These are phyloP conservation scores for Cladosporium sp. DNA, from an alignment of 2,329 filamentous ascomycete genomes.

Conservation along the genomic window DNA sequence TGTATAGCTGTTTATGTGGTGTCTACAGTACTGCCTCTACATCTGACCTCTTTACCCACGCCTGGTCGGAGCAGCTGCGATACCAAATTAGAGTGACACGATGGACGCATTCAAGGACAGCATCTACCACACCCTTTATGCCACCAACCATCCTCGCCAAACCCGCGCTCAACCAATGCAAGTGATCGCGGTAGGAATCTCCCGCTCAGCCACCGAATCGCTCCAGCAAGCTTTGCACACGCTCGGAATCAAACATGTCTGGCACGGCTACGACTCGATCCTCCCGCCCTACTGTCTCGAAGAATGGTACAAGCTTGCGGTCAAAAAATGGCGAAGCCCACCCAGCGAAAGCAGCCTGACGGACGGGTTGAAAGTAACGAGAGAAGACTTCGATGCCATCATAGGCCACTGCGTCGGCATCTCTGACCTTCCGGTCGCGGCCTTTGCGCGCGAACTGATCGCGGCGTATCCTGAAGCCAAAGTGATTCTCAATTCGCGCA, in stretches of 20 bases:
- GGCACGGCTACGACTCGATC: constrained; percentile 24
- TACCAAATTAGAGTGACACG: background rate
- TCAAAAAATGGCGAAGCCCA: constrained; percentile 25
- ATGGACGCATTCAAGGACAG: constrained; percentile 2
- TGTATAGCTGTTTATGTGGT: background rate
- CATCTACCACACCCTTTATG: constrained; percentile 11
- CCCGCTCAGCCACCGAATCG: constrained; percentile 22
- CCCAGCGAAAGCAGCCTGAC: background rate
- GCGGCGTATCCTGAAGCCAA: constrained; percentile 66
- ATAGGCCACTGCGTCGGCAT: background rate
- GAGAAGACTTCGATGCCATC: constrained; percentile 11
- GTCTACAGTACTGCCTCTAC: background rate
- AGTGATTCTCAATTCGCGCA: constrained; percentile 47
- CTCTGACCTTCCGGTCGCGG: constrained; percentile 24
- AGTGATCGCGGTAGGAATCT: constrained; percentile 25
- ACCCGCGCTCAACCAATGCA: constrained; percentile 17
- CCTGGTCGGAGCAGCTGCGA: background rate
- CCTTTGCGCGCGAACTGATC: constrained; percentile 40
- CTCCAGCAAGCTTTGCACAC: constrained; percentile 18
- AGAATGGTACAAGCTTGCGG: background rate
- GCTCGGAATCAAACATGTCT: constrained; percentile 24
- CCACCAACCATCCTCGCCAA: background rate
- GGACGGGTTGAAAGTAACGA: background rate
- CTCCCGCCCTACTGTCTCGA: background rate
- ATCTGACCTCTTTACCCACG: background rate